Conservation (phyloP, 73 alveolate species). For the Paramecium sexaurelia region DNA sequence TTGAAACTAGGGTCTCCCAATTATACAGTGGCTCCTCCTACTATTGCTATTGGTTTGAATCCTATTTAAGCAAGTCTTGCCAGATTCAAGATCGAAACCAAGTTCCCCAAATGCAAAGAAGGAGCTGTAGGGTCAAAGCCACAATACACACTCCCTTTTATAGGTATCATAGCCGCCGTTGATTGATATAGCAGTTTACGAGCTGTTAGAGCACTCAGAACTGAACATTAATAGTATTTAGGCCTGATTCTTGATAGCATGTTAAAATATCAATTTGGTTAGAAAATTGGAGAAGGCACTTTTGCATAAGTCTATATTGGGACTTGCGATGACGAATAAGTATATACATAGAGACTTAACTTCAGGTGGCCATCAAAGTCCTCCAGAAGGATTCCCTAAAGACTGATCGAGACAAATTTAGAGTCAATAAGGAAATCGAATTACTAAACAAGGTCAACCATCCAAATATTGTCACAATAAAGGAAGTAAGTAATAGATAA, state of each 20-base stretch:
- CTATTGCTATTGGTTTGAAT: conserved; percentile 67
- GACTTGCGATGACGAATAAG: background rate
- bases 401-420: conserved; percentile 17
- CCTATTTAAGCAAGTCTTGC: conserved; percentile 13
- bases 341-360: background rate
- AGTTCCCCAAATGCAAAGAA: conserved; percentile 71
- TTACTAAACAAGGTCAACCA: background rate
- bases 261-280: conserved; percentile 28
- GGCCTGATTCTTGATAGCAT: background rate
- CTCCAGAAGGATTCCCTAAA: background rate
- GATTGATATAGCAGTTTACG: background rate
- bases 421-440: conserved; percentile 17
- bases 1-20: conserved; percentile 73
- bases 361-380: conserved; percentile 28
- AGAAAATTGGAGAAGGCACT: conserved; percentile 39
- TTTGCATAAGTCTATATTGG: conserved; percentile 21
- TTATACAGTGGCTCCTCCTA: conserved; percentile 72
- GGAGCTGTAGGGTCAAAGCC: conserved; percentile 77
- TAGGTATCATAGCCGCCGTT: background rate
- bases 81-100: conserved; percentile 59
- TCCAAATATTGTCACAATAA: background rate
- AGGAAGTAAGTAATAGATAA: background rate
- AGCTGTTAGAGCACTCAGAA: background rate
- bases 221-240: background rate
- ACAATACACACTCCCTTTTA: conserved; percentile 58